These are phyloP conservation scores for Huntiella abstrusa DNA, from an alignment of 2,329 filamentous ascomycete species.

Conservation along the genomic window DNA sequence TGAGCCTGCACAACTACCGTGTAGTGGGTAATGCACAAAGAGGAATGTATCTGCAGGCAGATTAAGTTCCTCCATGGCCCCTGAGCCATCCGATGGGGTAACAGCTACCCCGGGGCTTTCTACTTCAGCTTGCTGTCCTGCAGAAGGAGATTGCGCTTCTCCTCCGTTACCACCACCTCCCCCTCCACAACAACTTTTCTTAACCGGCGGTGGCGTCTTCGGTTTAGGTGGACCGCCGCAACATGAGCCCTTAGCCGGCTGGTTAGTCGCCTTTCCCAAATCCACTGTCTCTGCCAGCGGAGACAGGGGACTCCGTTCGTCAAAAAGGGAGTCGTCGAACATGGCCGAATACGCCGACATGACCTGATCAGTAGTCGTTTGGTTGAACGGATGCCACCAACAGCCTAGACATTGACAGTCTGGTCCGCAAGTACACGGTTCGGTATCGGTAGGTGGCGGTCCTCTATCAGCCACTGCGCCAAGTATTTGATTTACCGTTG, in stretches of 20 bases:
- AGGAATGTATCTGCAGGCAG: conserved; percentile 36
- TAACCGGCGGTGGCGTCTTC: background rate
- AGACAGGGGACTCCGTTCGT: background rate
- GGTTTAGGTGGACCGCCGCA: background rate
- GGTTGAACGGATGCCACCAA: conserved; percentile 47
- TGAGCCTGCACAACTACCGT: conserved; percentile 27
- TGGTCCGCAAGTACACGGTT: conserved; percentile 43
- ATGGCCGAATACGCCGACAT: conserved; percentile 28
- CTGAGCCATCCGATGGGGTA: conserved; percentile 19
- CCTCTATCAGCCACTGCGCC: background rate
- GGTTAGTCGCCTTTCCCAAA: background rate
- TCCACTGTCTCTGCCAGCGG: no score
- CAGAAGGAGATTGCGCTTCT: background rate
- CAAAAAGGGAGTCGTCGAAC: conserved; percentile 18
- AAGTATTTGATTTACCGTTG: background rate
- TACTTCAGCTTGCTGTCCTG: background rate
- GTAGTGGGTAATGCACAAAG: conserved; percentile 36
- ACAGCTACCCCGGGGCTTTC: conserved; percentile 14
- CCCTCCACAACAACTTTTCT: no score
- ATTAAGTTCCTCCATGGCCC: conserved; percentile 29
- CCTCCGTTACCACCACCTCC: background rate
- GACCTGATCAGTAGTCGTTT: conserved; percentile 36
- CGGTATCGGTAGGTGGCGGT: conserved; percentile 19
- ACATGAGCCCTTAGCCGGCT: background rate
- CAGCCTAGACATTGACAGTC: conserved; percentile 50